Percentiles rank a stretch among this genome's conserved stretches.
phyloP scores from a whole-genome alignment of 345 rosid genomes.

The Linum tenue region DNA sequence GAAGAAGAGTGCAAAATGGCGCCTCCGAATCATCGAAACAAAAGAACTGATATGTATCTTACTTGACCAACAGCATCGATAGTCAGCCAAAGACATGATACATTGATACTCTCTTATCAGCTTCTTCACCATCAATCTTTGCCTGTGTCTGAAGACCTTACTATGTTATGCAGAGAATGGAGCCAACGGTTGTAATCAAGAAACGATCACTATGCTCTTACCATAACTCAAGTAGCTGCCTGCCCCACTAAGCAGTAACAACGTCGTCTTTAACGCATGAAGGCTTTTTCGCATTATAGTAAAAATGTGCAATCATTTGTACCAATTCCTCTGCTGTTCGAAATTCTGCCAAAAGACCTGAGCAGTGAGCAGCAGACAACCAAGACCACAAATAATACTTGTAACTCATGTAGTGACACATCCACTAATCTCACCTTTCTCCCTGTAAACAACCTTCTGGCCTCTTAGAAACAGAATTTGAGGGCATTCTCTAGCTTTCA shows the following conservation, averaged over 20 bases:
- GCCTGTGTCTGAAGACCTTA: neutral
- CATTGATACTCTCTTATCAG: too few relatives aligned
- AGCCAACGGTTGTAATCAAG: too few relatives aligned
- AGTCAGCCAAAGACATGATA: too few relatives aligned
- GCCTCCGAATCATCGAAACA: too few relatives aligned
- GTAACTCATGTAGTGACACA: conserved; percentile 1
- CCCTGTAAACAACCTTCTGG: conserved; percentile 56
- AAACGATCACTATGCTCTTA: neutral
- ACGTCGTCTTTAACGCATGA: conserved; percentile 47
- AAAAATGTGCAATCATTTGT: conserved; percentile 84
- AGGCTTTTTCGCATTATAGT: conserved; percentile 86
- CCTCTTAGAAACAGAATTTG: conserved; percentile 76
- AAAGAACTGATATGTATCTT: too few relatives aligned
- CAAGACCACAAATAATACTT: neutral
- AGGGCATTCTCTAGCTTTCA: conserved; percentile 72
- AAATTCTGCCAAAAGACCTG: conserved; percentile 38
- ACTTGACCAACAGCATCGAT: too few relatives aligned
- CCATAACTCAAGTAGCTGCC: neutral
- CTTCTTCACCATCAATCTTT: too few relatives aligned
- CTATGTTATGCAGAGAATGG: too few relatives aligned
- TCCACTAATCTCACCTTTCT: conserved; percentile 45
- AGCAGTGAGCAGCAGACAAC: neutral
- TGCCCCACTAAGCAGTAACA: conserved; percentile 23
- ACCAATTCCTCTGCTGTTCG: conserved; percentile 73
- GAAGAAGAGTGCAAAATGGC: too few relatives aligned